Percentiles rank a stretch among this genome's conserved stretches.
Evolutionary conservation across 2,329 filamentous ascomycete genomes (phyloP).

Genomic region (Fusarium chuoi): DNA sequence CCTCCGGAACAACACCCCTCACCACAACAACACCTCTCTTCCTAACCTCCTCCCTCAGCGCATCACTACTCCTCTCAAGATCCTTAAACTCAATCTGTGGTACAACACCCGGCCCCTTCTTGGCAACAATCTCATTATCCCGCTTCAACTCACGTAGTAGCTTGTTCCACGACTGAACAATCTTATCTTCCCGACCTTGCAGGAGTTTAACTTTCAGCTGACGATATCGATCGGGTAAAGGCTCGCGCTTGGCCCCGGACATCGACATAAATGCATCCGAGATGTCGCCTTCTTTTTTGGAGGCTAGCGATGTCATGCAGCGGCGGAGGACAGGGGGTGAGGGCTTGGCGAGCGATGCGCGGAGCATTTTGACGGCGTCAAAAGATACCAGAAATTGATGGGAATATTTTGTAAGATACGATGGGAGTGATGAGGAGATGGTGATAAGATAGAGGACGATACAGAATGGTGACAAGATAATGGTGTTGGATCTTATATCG

Average conservation of each 20-base stretch:
- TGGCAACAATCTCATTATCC: constrained; percentile 61
- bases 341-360: constrained; percentile 29
- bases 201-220: constrained; percentile 65
- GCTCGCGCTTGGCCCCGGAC: constrained; percentile 56
- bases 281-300: constrained; percentile 69
- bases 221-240: constrained; percentile 66
- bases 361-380: constrained; percentile 30
- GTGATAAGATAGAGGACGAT: background rate
- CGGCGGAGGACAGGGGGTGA: constrained; percentile 20
- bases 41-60: constrained; percentile 60
- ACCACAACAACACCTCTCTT: constrained; percentile 73
- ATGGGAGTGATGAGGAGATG: background rate
- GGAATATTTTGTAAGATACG: fast-evolving
- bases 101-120: constrained; percentile 59
- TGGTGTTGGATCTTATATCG: constrained; percentile 31
- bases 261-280: constrained; percentile 71
- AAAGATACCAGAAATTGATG: background rate
- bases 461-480: background rate
- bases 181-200: constrained; percentile 57
- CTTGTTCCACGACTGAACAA: constrained; percentile 61
- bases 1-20: constrained; percentile 70
- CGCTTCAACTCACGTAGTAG: constrained; percentile 56
- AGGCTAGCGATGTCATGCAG: constrained; percentile 24
- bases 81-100: constrained; percentile 62
- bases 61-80: constrained; percentile 53